Base-by-base conservation (phyloP, 495 filamentous ascomycete genomes). In the Penicillium canariense region DNA sequence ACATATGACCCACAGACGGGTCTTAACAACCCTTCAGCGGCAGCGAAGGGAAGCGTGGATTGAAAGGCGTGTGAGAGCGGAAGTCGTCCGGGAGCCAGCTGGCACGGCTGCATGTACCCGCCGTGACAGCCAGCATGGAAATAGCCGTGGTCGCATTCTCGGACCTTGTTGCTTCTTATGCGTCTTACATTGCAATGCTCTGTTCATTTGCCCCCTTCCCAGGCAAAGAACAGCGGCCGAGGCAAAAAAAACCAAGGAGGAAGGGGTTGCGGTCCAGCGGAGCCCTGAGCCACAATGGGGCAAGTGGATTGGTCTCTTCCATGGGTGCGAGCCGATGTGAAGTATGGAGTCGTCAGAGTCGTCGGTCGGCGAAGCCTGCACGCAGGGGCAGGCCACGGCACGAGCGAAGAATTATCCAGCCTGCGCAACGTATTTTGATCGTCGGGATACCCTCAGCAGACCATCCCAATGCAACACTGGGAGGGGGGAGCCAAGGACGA, bases 21-120 rank as follows among this genome's bases (percentile, higher is more conserved):
- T 47, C 40, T 48, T 22, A 14, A 15, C 18, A 38, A 23, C 28
- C 53, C 28, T 22, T 27, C 22, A 44, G 27, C 26, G 50, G 25
- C 20, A 23, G 20, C 27, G 31, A 26, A 25, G n/a, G 30, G 40
- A 14, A 30, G 22, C 28, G 22, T 28, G 44, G 26, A 22, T 25
- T n/a, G 18, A 30, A 28, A 48, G 56, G 25, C 45, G 32, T 9
- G 15, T 49, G 25, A 31, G 26, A 38, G 45, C 61, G 61, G 61
- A 63, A 63, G 54, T 60, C 50, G 61, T 56, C 61, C 61, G 61
- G 26, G 22, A 52, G 36, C 27, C 42, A 48, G 48, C 25, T 40
- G 48, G 48, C 40, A 40, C 11, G 35, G 35, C 35, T n/a, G 14
- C 18, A 18, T 9, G n/a, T 20, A 27, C 17, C 32, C 50, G 42